Conservation (phyloP, 2,329 filamentous ascomycete genomes). For the Monosporascus sp. region DNA sequence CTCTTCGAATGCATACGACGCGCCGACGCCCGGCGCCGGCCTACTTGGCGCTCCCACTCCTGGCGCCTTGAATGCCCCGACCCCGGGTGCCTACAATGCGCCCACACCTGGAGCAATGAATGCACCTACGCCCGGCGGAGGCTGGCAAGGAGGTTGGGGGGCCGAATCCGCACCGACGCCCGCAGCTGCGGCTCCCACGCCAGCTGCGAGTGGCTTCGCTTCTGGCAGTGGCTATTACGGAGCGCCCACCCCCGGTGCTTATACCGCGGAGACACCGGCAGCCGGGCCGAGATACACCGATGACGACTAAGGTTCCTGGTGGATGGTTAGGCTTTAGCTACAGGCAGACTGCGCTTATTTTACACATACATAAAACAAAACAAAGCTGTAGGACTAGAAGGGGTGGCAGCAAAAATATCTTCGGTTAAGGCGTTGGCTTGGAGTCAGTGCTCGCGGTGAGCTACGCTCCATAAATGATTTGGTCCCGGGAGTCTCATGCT, state of each 20-base stretch:
- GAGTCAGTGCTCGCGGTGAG: not conserved
- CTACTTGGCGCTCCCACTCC: conserved; percentile 55
- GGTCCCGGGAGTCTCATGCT: no score
- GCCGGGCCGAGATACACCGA: conserved; percentile 26
- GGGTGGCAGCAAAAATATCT: not conserved
- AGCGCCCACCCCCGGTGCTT: conserved; percentile 26
- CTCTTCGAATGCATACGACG: conserved; percentile 55
- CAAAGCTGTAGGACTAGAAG: not conserved
- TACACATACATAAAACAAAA: not conserved
- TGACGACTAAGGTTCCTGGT: conserved; percentile 18
- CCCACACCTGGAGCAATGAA: conserved; percentile 56
- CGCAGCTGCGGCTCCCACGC: conserved; percentile 61
- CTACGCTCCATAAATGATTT: no score
- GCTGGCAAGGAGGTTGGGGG: conserved; percentile 55
- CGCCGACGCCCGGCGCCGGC: conserved; percentile 58
- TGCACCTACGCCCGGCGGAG: conserved; percentile 65
- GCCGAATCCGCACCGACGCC: conserved; percentile 63
- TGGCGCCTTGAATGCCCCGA: conserved; percentile 62
- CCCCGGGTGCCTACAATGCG: conserved; percentile 63
- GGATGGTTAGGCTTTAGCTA: conserved; percentile 1
- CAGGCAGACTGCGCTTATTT: no score
- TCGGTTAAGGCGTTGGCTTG: not conserved
- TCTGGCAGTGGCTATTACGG: conserved; percentile 44
- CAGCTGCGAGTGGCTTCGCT: conserved; percentile 54
- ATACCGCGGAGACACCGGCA: conserved; percentile 26